Conservation (phyloP, 2,329 filamentous ascomycete genomes). For the Endoconidiophora laricicola region DNA sequence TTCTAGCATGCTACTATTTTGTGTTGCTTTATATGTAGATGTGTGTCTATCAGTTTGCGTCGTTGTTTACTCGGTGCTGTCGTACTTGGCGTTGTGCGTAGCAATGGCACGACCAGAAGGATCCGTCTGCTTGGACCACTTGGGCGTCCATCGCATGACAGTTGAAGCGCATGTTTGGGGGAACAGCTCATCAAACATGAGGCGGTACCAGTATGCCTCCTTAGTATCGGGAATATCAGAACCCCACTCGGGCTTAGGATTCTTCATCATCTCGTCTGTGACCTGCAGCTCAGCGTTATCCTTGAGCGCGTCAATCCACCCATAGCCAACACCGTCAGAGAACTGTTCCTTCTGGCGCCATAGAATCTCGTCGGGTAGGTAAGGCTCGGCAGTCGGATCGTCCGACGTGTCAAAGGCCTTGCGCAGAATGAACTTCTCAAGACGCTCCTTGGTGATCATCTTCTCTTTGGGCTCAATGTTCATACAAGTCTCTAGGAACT, state of each 20-base stretch:
- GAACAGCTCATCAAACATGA: conserved; percentile 99
- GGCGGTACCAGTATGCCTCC: conserved; percentile 97
- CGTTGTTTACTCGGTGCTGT: conserved; percentile 21
- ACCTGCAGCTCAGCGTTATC: conserved; percentile 80
- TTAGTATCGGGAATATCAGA: conserved; percentile 85
- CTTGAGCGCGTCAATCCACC: conserved; percentile 96
- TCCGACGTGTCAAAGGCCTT: conserved; percentile 93
- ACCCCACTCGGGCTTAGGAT: conserved; percentile 94
- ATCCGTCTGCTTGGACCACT: conserved; percentile 91
- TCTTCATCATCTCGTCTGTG: conserved; percentile 95
- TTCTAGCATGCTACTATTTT: background rate
- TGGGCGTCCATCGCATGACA: conserved; percentile 92
- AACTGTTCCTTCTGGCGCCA: conserved; percentile 99
- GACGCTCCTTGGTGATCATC: conserved; percentile 76
- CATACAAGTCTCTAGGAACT: conserved; percentile 88
- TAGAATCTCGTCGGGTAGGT: conserved; percentile 89
- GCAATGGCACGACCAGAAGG: conserved; percentile 77
- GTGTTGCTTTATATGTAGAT: background rate
- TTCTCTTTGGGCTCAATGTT: conserved; percentile 88
- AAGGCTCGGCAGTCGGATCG: conserved; percentile 63
- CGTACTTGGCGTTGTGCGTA: conserved; percentile 61
- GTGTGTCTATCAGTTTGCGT: too few species aligned
- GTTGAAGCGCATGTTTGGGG: conserved; percentile 79
- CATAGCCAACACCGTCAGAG: conserved; percentile 94
- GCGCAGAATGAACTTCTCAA: conserved; percentile 96